Percentiles rank a stretch among this genome's conserved stretches.
phyloP scores from a whole-genome alignment of 2,329 filamentous ascomycete species.

The Tolypocladium paradoxum region DNA sequence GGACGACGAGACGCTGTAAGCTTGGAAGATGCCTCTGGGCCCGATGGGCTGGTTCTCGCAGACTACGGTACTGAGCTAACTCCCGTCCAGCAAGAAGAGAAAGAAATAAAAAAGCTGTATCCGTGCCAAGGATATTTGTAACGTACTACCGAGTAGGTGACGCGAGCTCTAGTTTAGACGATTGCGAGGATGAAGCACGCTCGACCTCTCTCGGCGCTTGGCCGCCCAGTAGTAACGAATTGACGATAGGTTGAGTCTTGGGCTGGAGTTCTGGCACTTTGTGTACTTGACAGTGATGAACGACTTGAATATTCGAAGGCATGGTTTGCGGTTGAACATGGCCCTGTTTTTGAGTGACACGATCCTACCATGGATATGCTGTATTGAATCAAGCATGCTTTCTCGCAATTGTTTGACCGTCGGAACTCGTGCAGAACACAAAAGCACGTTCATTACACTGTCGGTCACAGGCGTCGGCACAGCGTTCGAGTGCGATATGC shows the following conservation, averaged over 20 bases:
- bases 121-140: not conserved
- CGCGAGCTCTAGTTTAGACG: not conserved
- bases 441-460: not conserved
- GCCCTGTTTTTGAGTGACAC: not conserved
- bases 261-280: too few relatives aligned
- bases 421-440: too few relatives aligned
- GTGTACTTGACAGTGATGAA: not conserved
- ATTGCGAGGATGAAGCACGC: not conserved
- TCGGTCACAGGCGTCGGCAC: not conserved
- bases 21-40: not conserved
- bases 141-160: not conserved
- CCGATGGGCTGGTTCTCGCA: not conserved
- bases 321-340: not conserved
- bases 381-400: too few relatives aligned
- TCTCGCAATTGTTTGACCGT: too few relatives aligned
- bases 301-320: not conserved
- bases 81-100: constrained; percentile 3
- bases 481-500: not conserved
- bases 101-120: constrained; percentile 1
- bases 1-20: constrained; percentile 11
- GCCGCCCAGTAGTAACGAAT: not conserved
- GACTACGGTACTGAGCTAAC: not conserved
- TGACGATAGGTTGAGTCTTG: not conserved
- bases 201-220: not conserved
- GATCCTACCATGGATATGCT: not conserved